Base-by-base conservation (phyloP, 2,329 filamentous ascomycete species). In the Bertia moriformis region DNA sequence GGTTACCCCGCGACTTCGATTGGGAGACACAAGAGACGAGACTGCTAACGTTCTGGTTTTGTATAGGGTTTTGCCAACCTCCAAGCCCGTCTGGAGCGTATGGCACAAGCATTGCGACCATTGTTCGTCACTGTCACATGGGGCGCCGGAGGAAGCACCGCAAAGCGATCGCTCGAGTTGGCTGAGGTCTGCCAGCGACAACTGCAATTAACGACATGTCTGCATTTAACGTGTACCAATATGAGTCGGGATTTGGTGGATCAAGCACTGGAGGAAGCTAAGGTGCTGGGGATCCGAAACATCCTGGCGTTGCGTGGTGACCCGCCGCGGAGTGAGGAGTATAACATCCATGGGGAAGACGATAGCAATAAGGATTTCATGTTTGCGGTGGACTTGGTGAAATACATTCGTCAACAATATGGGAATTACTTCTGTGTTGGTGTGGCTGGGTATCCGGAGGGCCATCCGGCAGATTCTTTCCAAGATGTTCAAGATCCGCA, bases 41-140 rank as follows among this genome's bases (percentile, higher is more conserved):
- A 59, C 30, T 61, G 59, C 2, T 60, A 60, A 4, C 59, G 56
- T 4, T 12, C 7, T 18, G 32, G 7, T 14, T 17, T 7, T 10
- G n/a, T 35, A 18, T 35, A 35, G 66, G 80, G 80, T 44, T 80
- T 78, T 47, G 70, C 76, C 38, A 84, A 85, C 51, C 68, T 85
- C 35, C 74, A 79, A 55, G 74, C 73, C 30, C 77, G 80, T 53
- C 66, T 84, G 37, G 73, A 79, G 52, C 79, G 80, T 52, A 84
- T 85, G 79, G 70, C 78, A 17, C 71, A 73, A 48, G 77, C 76
- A 14, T 62, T 85, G 38, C 73, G 75, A 7, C 80, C 80, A 33
- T 65, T 84, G 30, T 85, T 84, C 51, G 75, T 85, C 18, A 84
- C 75, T n/a, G 78, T 85, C 20, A 84, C 80, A 37, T 85, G 80